phyloP scores from a whole-genome alignment of 163 green algal species.

The Chlamydomonas reinhardtii region DNA sequence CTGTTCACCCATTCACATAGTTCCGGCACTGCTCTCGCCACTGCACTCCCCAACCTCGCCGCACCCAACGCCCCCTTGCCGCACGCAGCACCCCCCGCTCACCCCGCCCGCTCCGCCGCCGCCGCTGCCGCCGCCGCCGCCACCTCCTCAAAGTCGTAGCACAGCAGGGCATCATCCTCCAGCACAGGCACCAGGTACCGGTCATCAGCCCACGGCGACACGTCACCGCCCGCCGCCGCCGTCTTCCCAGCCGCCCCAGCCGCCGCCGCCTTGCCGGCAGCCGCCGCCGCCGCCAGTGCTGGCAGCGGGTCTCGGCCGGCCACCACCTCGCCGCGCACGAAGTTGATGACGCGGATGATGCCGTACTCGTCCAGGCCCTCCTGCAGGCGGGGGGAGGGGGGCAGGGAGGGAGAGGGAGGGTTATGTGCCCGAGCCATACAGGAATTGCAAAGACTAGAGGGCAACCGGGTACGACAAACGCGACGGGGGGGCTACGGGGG shows the following conservation, averaged over 20 bases:
- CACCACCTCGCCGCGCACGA: slow-evolving; percentile 68
- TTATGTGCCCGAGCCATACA: no score
- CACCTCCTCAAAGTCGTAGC: slow-evolving; percentile 82
- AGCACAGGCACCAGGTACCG: slow-evolving; percentile 75
- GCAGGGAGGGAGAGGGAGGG: neutral
- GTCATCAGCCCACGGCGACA: slow-evolving; percentile 76
- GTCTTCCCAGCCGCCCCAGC: neutral
- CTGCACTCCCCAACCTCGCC: no score
- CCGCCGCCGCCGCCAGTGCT: slow-evolving; percentile 10
- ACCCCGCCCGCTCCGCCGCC: neutral
- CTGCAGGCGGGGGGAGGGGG: slow-evolving; percentile 48
- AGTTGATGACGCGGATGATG: slow-evolving; percentile 88
- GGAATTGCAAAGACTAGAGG: no score
- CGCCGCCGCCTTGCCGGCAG: neutral
- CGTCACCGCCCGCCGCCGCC: neutral
- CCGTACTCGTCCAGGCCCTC: slow-evolving; percentile 78
- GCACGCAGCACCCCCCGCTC: no score
- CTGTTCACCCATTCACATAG: no score
- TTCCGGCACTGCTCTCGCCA: no score
- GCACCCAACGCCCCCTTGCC: no score
- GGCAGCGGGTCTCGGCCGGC: slow-evolving; percentile 61
- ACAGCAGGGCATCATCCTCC: slow-evolving; percentile 81
- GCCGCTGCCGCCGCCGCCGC: slow-evolving; percentile 2
- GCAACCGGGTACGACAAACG: no score
- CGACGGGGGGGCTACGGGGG: no score